phyloP scores from a whole-genome alignment of 257 asterid genomes.

The Verbena officinalis region DNA sequence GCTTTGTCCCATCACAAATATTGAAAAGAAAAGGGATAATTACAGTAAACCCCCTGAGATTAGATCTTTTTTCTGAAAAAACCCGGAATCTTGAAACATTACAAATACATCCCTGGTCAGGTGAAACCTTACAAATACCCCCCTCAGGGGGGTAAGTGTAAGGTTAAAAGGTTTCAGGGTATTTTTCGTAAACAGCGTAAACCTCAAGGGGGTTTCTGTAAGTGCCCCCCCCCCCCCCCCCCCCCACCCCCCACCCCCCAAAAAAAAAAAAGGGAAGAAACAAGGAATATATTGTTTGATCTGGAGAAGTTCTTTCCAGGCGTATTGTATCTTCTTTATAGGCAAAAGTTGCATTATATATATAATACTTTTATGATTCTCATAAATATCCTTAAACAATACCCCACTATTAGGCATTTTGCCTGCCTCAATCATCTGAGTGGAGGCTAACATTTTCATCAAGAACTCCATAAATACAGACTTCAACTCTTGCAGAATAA shows the following conservation, averaged over 20 bases:
- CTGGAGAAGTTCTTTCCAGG: slow-evolving; percentile 29
- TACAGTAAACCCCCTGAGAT: slow-evolving; percentile 24
- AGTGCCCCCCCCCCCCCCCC: too few species aligned
- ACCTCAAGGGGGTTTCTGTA: too few species aligned
- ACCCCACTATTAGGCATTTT: slow-evolving; percentile 1
- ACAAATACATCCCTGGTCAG: too few species aligned
- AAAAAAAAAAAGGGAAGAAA: slow-evolving; percentile 15
- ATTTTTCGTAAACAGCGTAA: too few species aligned
- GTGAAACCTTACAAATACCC: too few species aligned
- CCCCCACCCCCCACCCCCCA: too few species aligned
- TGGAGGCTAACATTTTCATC: neutral
- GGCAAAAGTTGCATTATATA: slow-evolving; percentile 26
- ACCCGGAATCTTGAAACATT: too few species aligned
- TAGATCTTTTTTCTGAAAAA: too few species aligned
- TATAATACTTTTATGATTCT: slow-evolving; percentile 15
- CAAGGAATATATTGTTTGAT: slow-evolving; percentile 36
- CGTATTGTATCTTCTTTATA: slow-evolving; percentile 31
- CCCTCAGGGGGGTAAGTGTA: too few species aligned
- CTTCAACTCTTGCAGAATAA: neutral
- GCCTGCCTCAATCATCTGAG: neutral
- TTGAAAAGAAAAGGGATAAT: slow-evolving; percentile 6
- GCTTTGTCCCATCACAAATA: slow-evolving; percentile 34
- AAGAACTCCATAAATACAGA: neutral
- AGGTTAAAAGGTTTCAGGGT: too few species aligned
- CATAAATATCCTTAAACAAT: slow-evolving; percentile 23